Percentiles rank a stretch among this genome's conserved stretches.
phyloP scores from a whole-genome alignment of 2,329 filamentous ascomycete genomes.

The Botrytis porri region DNA sequence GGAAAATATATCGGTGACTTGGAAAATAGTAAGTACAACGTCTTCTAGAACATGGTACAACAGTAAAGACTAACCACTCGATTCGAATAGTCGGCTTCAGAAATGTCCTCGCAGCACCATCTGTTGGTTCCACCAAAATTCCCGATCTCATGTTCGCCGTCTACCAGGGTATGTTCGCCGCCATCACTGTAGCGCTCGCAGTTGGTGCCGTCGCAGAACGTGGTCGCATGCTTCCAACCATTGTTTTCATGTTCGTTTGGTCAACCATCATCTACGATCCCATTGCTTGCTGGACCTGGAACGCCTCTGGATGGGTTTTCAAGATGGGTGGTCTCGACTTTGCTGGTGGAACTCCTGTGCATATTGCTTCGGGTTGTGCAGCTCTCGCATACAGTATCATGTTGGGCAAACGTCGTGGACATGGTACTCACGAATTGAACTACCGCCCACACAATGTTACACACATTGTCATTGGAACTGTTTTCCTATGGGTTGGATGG shows the following conservation, averaged over 20 bases:
- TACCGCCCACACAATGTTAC: constrained; percentile 92
- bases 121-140: constrained; percentile 68
- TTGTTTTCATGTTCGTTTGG: constrained; percentile 94
- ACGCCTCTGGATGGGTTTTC: constrained; percentile 75
- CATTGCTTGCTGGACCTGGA: constrained; percentile 96
- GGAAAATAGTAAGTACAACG: constrained; percentile 52
- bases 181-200: constrained; percentile 80
- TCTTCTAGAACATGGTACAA: constrained; percentile 6
- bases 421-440: constrained; percentile 84
- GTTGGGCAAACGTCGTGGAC: constrained; percentile 68
- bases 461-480: constrained; percentile 86
- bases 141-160: constrained; percentile 83
- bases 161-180: constrained; percentile 86
- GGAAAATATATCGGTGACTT: constrained; percentile 71
- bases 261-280: constrained; percentile 86
- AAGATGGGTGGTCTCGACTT: constrained; percentile 82
- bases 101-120: constrained; percentile 71
- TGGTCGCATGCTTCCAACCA: constrained; percentile 81
- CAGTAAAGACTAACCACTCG: constrained; percentile 2
- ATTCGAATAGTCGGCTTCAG: constrained; percentile 58
- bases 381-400: constrained; percentile 89
- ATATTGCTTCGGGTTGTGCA: constrained; percentile 79
- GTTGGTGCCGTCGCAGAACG: constrained; percentile 83
- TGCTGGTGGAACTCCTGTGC: constrained; percentile 85
- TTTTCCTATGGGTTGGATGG: constrained; percentile 95